These are phyloP conservation scores for Saitozyma sp. DNA, from an alignment of 768 basidiomycete species.

Conservation along the genomic window DNA sequence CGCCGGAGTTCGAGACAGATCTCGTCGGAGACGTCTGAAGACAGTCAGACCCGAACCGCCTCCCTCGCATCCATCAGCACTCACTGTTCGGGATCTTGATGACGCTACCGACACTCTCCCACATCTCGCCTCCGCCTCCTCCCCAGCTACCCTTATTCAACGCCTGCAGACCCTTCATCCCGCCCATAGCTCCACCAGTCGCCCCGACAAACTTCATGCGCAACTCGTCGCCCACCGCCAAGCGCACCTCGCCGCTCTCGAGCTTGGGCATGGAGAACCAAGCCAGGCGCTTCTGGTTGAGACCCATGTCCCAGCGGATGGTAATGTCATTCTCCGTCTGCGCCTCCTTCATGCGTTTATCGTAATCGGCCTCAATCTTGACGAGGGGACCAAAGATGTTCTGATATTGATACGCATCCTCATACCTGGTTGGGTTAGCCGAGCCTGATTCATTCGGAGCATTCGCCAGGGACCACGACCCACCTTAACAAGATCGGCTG, in stretches of 20 bases:
- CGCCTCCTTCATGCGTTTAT: conserved; percentile 94
- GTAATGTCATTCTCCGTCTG: conserved; percentile 97
- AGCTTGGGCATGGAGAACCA: conserved; percentile 97
- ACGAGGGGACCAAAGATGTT: conserved; percentile 99
- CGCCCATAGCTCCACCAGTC: conserved; percentile 19
- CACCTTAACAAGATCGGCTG: conserved; percentile 77
- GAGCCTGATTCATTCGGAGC: neutral
- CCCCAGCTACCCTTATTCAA: conserved; percentile 19
- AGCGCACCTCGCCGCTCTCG: conserved; percentile 93
- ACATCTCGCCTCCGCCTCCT: conserved; percentile 60
- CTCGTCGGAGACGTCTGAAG: conserved; percentile 93
- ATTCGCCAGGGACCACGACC: conserved; percentile 11
- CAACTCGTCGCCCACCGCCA: conserved; percentile 95
- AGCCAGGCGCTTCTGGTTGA: conserved; percentile 98
- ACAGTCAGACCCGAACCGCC: conserved; percentile 4
- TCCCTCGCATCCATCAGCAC: conserved; percentile 44
- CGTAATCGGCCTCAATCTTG: conserved; percentile 99
- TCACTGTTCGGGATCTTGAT: conserved; percentile 98
- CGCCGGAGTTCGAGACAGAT: conserved; percentile 88
- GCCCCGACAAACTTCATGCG: conserved; percentile 71
- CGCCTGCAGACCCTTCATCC: conserved; percentile 44
- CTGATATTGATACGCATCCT: conserved; percentile 99
- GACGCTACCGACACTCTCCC: conserved; percentile 98
- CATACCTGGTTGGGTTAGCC: conserved; percentile 60
- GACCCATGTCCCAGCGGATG: conserved; percentile 93